These are phyloP conservation scores for Erythrobasidium hasegawianum DNA, from an alignment of 1,284 basidiomycete genomes.

Conservation along the genomic window DNA sequence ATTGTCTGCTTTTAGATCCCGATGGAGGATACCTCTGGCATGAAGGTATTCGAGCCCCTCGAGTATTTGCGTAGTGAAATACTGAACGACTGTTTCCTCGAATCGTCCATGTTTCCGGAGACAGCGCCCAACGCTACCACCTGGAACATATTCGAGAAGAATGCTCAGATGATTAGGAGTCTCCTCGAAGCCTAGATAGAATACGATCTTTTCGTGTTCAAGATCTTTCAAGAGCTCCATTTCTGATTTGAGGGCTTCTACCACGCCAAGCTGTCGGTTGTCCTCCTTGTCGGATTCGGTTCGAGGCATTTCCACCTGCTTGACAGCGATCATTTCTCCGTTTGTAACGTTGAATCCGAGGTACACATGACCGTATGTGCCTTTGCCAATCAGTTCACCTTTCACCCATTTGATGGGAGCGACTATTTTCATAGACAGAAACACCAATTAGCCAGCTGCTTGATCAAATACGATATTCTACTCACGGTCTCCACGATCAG, in stretches of 20 bases:
- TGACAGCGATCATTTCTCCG: conserved; percentile 98
- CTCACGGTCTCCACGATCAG: conserved; percentile 45
- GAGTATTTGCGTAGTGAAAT: conserved; percentile 88
- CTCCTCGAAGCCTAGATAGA: conserved; percentile 78
- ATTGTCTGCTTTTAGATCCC: conserved; percentile 98
- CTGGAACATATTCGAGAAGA: conserved; percentile 98
- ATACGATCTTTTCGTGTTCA: conserved; percentile 95
- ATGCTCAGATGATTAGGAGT: conserved; percentile 87
- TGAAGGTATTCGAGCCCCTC: conserved; percentile 91
- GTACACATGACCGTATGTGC: conserved; percentile 94
- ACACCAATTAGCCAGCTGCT: no score
- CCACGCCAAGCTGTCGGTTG: conserved; percentile 73
- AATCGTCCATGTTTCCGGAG: conserved; percentile 82
- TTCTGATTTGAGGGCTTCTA: conserved; percentile 88
- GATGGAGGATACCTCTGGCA: conserved; percentile 82
- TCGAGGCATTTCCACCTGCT: conserved; percentile 93
- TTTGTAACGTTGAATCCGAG: conserved; percentile 96
- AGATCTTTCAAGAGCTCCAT: conserved; percentile 93
- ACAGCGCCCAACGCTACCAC: conserved; percentile 91
- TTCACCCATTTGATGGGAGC: conserved; percentile 95
- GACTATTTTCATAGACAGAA: no score
- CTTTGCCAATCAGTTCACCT: conserved; percentile 93
- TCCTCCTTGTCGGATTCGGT: conserved; percentile 87
- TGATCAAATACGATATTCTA: no score
- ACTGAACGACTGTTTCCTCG: conserved; percentile 85